Percentiles rank a stretch among this genome's conserved stretches.
phyloP scores from a whole-genome alignment of 768 basidiomycete genomes.

The Lyophyllum atratum region DNA sequence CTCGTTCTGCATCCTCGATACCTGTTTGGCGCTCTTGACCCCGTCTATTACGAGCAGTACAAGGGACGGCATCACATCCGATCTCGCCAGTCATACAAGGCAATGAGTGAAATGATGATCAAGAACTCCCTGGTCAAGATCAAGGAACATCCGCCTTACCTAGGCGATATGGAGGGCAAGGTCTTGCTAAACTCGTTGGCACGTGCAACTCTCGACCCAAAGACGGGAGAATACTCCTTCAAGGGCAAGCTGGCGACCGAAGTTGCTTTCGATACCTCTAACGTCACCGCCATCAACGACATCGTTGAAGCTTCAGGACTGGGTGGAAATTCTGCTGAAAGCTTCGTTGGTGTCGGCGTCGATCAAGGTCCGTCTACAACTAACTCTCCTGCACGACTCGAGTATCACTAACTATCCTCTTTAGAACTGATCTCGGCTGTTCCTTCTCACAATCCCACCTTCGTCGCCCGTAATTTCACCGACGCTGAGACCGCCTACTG shows the following conservation, averaged over 20 bases:
- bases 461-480: slow-evolving; percentile 92
- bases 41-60: slow-evolving; percentile 80
- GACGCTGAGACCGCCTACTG: slow-evolving; percentile 87
- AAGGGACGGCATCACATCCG: slow-evolving; percentile 65
- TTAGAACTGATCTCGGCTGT: slow-evolving; percentile 90
- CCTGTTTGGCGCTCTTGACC: slow-evolving; percentile 82
- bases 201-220: slow-evolving; percentile 76
- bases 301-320: slow-evolving; percentile 42
- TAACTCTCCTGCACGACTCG: not conserved
- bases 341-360: slow-evolving; percentile 78
- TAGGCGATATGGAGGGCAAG: slow-evolving; percentile 78
- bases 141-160: slow-evolving; percentile 92
- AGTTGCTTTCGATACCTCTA: slow-evolving; percentile 59
- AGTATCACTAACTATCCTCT: slow-evolving; percentile 1
- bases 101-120: slow-evolving; percentile 96
- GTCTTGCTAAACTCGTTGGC: slow-evolving; percentile 94
- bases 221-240: slow-evolving; percentile 88
- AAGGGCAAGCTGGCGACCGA: slow-evolving; percentile 57
- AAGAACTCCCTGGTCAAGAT: slow-evolving; percentile 90
- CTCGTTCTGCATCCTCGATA: slow-evolving; percentile 90
- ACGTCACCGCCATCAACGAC: slow-evolving; percentile 65
- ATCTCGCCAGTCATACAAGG: slow-evolving; percentile 75
- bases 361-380: slow-evolving; percentile 69
- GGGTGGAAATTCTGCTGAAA: slow-evolving; percentile 29
- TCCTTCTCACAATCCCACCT: slow-evolving; percentile 85